Evolutionary conservation across 2,329 filamentous ascomycete genomes (phyloP).

Genomic region (Pseudomassariella vexata): DNA sequence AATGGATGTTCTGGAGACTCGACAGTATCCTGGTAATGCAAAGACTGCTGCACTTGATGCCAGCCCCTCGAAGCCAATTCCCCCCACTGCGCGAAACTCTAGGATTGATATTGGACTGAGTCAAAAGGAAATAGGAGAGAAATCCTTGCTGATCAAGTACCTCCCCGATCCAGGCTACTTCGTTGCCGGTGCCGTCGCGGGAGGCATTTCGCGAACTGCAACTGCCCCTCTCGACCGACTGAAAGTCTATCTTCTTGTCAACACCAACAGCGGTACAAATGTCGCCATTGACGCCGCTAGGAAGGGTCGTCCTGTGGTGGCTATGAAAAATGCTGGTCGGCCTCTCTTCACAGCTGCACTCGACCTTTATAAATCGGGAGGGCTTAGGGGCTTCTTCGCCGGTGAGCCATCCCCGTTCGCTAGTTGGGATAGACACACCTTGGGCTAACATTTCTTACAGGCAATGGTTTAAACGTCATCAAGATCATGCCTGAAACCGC

Average conservation of each 20-base stretch:
- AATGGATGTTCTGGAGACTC: conserved; percentile 12
- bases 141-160: conserved; percentile 57
- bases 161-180: conserved; percentile 95
- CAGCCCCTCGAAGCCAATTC: conserved; percentile 8
- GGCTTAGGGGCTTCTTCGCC: conserved; percentile 84
- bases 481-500: conserved; percentile 99
- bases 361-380: conserved; percentile 80
- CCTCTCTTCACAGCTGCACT: conserved; percentile 69
- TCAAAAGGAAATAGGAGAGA: conserved; percentile 30
- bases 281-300: conserved; percentile 60
- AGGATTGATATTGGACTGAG: conserved; percentile 25
- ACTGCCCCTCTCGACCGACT: conserved; percentile 94
- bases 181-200: conserved; percentile 87
- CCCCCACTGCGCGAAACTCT: conserved; percentile 15
- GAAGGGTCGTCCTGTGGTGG: conserved; percentile 60
- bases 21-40: conserved; percentile 10
- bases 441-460: conserved; percentile 43
- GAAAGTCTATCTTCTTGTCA: conserved; percentile 95
- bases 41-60: conserved; percentile 11
- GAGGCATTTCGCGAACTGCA: conserved; percentile 88
- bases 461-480: conserved; percentile 91
- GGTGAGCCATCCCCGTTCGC: conserved; percentile 47
- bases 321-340: conserved; percentile 58
- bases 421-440: neutral
- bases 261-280: conserved; percentile 59